Evolutionary conservation across 2,329 filamentous ascomycete species (phyloP), one percentile per base, ranked within the genome.

Genomic region (Monosporascus sp.): DNA sequence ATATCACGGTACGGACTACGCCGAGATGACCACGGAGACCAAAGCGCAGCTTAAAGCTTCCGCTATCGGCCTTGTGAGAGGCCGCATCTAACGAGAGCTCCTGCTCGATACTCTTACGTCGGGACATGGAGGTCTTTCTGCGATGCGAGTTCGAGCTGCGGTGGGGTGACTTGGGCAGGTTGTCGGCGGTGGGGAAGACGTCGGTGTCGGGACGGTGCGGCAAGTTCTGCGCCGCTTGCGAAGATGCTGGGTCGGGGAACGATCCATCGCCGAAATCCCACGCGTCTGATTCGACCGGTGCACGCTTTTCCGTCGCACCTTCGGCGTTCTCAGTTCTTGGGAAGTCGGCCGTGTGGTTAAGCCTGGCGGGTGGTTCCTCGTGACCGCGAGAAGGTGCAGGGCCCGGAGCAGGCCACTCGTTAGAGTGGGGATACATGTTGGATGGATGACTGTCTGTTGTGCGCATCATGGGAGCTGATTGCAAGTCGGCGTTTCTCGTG

Each of bases 241-340:
- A 62, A 31, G 74, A 68, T 44, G 69, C 66, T 14, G 81, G 72
- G 41, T 89, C 87, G 0, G 81, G 73, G 50, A 85, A 82, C n/a
- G 79, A 76, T 8, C 84, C 79, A 54, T 97, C 91, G 51, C 93
- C 90, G 61, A 99, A 99, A 65, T 95, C 92, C 94, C 94, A 99
- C 8, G 82, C 89, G 64, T 96, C 92, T 1, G 79, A 67, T 54
- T 88, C 85, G 4, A 78, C 73, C 7, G 70, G 64, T 1, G 65
- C 63, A 24, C 70, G 70, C 65, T 85, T 80, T 51, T 83, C 77
- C 24, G 72, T 64, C 17, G 72, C 61, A 38, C 76, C 74, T 45
- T 74, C 74, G 20, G 67, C 53, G n/a, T 72, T 70, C 38, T 76
- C 74, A 43, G 68, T 60, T 17, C 68, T 69, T 20, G 66, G 66